A percentile compares a stretch with the other conserved stretches of the same genome.
Conservation (phyloP, 306 rosid species). For the Nissolia schottii region DNA sequence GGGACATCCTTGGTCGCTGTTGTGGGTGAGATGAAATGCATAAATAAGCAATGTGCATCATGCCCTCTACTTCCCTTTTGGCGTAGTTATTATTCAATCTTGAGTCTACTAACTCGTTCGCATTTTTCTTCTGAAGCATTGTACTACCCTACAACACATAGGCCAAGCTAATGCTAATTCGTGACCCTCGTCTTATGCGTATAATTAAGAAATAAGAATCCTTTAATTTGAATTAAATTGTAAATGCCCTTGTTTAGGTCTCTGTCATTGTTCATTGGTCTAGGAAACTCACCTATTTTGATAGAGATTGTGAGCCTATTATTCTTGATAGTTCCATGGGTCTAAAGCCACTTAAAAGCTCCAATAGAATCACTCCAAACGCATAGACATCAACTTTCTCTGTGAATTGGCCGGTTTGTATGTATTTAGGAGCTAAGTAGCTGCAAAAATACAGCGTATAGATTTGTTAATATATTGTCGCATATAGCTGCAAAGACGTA, state of each 20-base stretch:
- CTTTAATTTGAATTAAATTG: not conserved
- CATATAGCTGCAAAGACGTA: too few relatives aligned
- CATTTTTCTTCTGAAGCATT: slow-evolving; percentile 3
- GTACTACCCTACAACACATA: slow-evolving; percentile 5
- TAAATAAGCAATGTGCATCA: slow-evolving; percentile 18
- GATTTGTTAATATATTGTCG: too few relatives aligned
- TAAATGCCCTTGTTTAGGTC: not conserved
- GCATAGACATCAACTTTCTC: slow-evolving; percentile 26
- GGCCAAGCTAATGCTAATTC: not conserved
- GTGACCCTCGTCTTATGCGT: not conserved
- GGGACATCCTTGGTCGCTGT: slow-evolving; percentile 22
- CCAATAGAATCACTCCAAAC: slow-evolving; percentile 23
- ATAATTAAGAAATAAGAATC: too few relatives aligned
- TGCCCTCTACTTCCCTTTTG: not conserved
- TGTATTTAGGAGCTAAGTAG: slow-evolving; percentile 26
- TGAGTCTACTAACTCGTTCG: slow-evolving; percentile 1
- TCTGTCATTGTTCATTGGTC: not conserved
- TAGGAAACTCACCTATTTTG: slow-evolving; percentile 24
- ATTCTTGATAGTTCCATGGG: not conserved
- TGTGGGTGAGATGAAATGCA: slow-evolving; percentile 17
- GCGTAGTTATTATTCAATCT: slow-evolving; percentile 5
- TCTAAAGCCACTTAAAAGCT: slow-evolving; percentile 21
- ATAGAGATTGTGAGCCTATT: slow-evolving; percentile 4
- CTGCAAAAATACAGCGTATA: too few relatives aligned
- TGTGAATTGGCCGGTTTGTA: slow-evolving; percentile 7